Evolutionary conservation across 768 basidiomycete genomes (phyloP).

Genomic region (Lactarius sp.): DNA sequence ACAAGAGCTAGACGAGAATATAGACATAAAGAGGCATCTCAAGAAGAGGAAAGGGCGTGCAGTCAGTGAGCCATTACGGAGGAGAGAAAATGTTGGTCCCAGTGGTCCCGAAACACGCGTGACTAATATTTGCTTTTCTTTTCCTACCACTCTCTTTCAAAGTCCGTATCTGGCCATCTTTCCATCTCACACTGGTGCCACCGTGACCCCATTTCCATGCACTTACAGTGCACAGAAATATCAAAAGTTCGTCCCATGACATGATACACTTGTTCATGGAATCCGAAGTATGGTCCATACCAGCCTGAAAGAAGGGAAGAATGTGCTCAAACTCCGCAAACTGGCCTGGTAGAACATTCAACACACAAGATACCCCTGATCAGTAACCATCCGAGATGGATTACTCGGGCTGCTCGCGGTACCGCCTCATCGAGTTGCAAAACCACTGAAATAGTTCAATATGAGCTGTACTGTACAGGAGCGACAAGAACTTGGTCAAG

Average conservation of each 20-base stretch:
- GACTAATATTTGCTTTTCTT: background rate
- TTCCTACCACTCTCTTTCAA: slow-evolving; percentile 13
- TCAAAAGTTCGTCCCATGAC: slow-evolving; percentile 43
- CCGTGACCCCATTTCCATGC: background rate
- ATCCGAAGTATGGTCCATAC: too few species aligned
- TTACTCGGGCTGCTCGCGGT: slow-evolving; percentile 28
- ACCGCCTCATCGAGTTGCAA: slow-evolving; percentile 52
- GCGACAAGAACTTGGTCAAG: slow-evolving; percentile 53
- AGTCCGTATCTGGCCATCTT: slow-evolving; percentile 19
- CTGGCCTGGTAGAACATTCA: too few species aligned
- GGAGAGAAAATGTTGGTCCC: slow-evolving; percentile 2
- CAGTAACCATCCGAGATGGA: too few species aligned
- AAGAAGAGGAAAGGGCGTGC: slow-evolving; percentile 4
- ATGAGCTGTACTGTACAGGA: slow-evolving; percentile 25
- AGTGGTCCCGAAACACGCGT: background rate
- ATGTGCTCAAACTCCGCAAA: too few species aligned
- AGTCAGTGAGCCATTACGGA: slow-evolving; percentile 22
- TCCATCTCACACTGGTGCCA: background rate
- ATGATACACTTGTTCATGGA: too few species aligned
- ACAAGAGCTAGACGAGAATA: slow-evolving; percentile 16
- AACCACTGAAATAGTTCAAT: too few species aligned
- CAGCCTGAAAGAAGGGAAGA: too few species aligned
- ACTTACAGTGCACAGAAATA: too few species aligned
- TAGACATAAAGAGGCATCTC: slow-evolving; percentile 25
- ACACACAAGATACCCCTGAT: too few species aligned